Base-by-base conservation (phyloP, 1,284 basidiomycete genomes). In the Exobasidium rhododendri region DNA sequence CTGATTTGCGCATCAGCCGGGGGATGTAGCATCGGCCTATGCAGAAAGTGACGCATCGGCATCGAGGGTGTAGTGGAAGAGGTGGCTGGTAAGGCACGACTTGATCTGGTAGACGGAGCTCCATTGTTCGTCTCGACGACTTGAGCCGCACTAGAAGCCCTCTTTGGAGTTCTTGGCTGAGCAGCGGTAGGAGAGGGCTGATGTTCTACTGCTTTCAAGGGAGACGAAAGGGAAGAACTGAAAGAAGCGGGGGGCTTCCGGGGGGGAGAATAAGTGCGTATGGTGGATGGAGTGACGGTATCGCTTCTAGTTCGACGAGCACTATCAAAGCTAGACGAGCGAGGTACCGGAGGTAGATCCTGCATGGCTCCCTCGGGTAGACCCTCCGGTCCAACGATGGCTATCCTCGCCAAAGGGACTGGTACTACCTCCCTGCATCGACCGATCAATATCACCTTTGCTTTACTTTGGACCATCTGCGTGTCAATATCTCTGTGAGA, bases 31-130 rank as follows among this genome's bases (percentile, higher is more conserved):
- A 71, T 61, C 0, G 76, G 76, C 17, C 68, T 62, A 54, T 79
- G 77, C 4, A 77, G 62, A 60, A 77, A 78, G 64, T 79, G 76
- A 26, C 77, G 71, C 64, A 78, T 67, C 14, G 75, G 74, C 5
- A 61, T 66, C 17, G n/a, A 22, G 17, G 35, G 17, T 10, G 7
- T 40, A 40, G 35, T 10, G 7, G 35, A 40, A 50, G 24, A 31
- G 7, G 47, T 7, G 30, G 6, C 7, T 50, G n/a, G 10, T 7
- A 10, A n/a, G 28, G 10, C 17, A 40, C 51, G 13, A 29, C 29
- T 20, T 4, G 51, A 29, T 20, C 30, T 20, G 31, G 14, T 40
- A 13, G 32, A n/a, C n/a, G 29, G 53, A 20, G 4, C 29, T 4
- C 24, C 20, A 30, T 55, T 44, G 17, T 40, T 40, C 7, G 7